Evolutionary conservation across 2,329 filamentous ascomycete species (phyloP), one percentile per base, ranked within the genome.

Genomic region (Pleoardoris graminearum): DNA sequence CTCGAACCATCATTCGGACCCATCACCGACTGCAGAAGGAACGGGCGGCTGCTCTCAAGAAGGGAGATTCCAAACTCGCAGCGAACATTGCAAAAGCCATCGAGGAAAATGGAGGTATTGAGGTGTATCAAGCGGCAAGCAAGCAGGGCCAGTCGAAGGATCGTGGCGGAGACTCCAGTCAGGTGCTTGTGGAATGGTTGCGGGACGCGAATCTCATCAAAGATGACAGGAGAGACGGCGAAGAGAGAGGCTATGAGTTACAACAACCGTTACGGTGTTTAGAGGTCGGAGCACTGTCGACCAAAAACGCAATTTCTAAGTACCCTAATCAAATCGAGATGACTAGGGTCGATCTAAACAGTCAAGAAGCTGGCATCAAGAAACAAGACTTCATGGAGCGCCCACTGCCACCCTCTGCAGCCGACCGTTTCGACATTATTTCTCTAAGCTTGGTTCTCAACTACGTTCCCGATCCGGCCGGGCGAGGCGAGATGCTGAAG

Each of bases 331-430:
- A 82, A 37, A 89, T 97, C 63, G 79, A 88, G 30, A 85, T 96
- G 63, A 83, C 86, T 55, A 84, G 91, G 58, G 97, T 99, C 70
- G 94, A 99, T 69, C 77, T 99, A 50, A 89, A 95, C 73, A 94
- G 91, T 54, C 91, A 96, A 68, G 87, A 86, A 41, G 80, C 87
- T 1, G 86, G 85, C 0, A 99, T 99, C 60, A 70, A 86, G 51
- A 85, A 95, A 72, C 91, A 97, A 69, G 91, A 99, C 72, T 97
- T 99, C 67, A 96, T 99, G 92, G 77, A 90, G 61, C 82, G 91
- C 22, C 89, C 91, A 0, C 73, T 93, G 3, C 93, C 93, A 0
- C 70, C 60, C 7, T 69, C 80, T 19, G 77, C 82, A 5, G 72
- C 76, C 0, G 85, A 91, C 35, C 79, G 78, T 19, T 97, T 97